Conservation (phyloP, 2,329 filamentous ascomycete species). For the Paramyrothecium roridum region DNA sequence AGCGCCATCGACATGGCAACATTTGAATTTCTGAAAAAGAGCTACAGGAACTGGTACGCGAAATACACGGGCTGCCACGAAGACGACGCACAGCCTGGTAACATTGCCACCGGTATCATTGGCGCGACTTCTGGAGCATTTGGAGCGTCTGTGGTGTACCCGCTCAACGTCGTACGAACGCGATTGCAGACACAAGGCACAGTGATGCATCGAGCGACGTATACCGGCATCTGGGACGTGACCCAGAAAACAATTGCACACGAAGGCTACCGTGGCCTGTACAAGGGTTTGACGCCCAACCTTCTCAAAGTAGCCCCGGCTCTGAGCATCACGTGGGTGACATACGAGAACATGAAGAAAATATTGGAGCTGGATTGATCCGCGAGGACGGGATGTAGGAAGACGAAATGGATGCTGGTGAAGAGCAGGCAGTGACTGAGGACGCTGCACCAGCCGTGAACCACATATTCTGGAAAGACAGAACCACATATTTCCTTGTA, state of each 20-base stretch:
- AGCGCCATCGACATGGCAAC: slow-evolving; percentile 94
- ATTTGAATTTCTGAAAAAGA: slow-evolving; percentile 86
- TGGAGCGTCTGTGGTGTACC: slow-evolving; percentile 91
- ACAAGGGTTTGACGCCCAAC: slow-evolving; percentile 94
- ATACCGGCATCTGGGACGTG: slow-evolving; percentile 88
- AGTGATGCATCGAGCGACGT: slow-evolving; percentile 83
- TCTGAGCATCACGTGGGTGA: slow-evolving; percentile 91
- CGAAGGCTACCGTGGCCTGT: slow-evolving; percentile 83
- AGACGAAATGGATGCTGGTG: neutral
- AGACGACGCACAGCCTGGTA: slow-evolving; percentile 77
- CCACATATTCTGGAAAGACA: slow-evolving; percentile 1
- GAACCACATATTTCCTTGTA: neutral
- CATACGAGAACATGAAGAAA: slow-evolving; percentile 87
- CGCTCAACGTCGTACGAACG: slow-evolving; percentile 88
- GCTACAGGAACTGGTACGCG: slow-evolving; percentile 68
- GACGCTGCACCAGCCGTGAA: too few relatives aligned
- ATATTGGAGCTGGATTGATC: slow-evolving; percentile 51
- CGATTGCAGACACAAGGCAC: slow-evolving; percentile 93
- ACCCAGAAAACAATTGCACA: slow-evolving; percentile 76
- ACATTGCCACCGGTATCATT: slow-evolving; percentile 81
- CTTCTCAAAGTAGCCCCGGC: slow-evolving; percentile 94
- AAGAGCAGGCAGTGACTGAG: too few relatives aligned
- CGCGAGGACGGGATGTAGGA: neutral
- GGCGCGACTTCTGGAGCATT: slow-evolving; percentile 89
- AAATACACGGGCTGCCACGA: slow-evolving; percentile 69